Percentiles rank a stretch among this genome's conserved stretches.
These are phyloP conservation scores for Madurella fahalii DNA, from an alignment of 2,329 filamentous ascomycete species.

Conservation along the genomic window DNA sequence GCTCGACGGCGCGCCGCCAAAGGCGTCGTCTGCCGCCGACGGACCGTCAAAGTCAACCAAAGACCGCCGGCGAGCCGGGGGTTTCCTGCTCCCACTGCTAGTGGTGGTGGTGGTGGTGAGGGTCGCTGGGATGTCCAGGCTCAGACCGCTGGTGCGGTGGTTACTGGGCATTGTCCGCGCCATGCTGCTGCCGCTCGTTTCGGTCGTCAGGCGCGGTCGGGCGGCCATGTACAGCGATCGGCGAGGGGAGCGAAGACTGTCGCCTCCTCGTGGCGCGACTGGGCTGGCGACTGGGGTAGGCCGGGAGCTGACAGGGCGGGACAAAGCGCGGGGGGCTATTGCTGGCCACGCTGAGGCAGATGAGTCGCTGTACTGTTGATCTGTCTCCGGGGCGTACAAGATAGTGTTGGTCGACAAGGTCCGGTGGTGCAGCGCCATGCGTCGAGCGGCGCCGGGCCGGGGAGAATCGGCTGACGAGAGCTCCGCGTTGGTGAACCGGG, in stretches of 20 bases:
- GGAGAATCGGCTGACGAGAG: conserved; percentile 32
- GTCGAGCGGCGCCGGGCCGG: conserved; percentile 27
- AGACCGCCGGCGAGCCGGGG: conserved; percentile 44
- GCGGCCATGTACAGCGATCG: conserved; percentile 43
- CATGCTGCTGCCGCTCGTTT: conserved; percentile 40
- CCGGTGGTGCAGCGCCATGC: conserved; percentile 56
- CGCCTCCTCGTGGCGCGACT: conserved; percentile 23
- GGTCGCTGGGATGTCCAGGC: conserved; percentile 42
- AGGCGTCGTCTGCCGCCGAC: conserved; percentile 55
- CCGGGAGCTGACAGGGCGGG: conserved; percentile 37
- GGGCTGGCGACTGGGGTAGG: conserved; percentile 38
- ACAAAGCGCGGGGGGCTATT: conserved; percentile 24
- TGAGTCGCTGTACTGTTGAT: conserved; percentile 37
- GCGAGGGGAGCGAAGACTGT: conserved; percentile 45
- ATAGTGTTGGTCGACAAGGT: conserved; percentile 80
- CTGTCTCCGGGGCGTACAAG: conserved; percentile 65
- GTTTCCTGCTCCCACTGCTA: conserved; percentile 14
- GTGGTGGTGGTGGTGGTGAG: conserved; percentile 22
- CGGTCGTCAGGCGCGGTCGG: conserved; percentile 53
- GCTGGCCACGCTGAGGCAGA: conserved; percentile 40
- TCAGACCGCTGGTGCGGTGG: conserved; percentile 47
- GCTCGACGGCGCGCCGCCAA: conserved; percentile 64
- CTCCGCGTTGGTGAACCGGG: conserved; percentile 35
- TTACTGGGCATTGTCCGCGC: conserved; percentile 55
- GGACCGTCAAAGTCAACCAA: conserved; percentile 70